These are phyloP conservation scores for Aspergillus sp. DNA, from an alignment of 2,329 filamentous ascomycete species.

Conservation along the genomic window DNA sequence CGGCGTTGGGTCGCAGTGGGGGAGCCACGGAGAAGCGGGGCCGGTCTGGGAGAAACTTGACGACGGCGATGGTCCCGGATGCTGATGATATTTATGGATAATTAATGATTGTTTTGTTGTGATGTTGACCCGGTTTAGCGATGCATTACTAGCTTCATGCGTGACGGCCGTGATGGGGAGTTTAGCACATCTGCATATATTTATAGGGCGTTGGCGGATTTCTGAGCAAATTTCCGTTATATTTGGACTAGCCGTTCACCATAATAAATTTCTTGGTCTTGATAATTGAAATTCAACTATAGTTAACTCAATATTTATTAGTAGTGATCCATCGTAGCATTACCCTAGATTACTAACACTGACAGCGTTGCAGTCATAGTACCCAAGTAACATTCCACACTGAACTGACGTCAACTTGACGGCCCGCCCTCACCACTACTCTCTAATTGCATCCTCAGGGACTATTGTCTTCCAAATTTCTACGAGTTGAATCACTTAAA, in stretches of 20 bases:
- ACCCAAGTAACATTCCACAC: not conserved
- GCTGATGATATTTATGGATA: slow-evolving; percentile 40
- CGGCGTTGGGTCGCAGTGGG: slow-evolving; percentile 10
- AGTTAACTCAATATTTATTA: too few species aligned
- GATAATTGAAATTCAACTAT: too few species aligned
- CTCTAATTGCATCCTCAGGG: not conserved
- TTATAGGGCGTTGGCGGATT: not conserved
- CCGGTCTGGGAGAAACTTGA: slow-evolving; percentile 30
- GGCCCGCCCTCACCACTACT: not conserved
- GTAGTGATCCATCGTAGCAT: too few species aligned
- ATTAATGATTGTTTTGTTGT: slow-evolving; percentile 12
- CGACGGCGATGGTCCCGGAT: slow-evolving; percentile 40
- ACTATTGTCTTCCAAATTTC: too few species aligned
- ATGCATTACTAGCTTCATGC: not conserved
- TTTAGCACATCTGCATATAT: not conserved
- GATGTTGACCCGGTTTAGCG: not conserved
- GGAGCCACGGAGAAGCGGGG: slow-evolving; percentile 1
- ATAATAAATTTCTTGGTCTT: too few species aligned
- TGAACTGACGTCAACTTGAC: slow-evolving; percentile 21
- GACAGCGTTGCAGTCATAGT: too few species aligned
- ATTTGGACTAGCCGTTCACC: too few species aligned
- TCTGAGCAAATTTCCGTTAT: not conserved
- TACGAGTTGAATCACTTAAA: too few species aligned
- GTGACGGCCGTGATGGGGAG: not conserved
- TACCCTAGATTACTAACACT: too few species aligned